These are phyloP conservation scores for Colletotrichum costaricense DNA, from an alignment of 2,329 filamentous ascomycete species.

Conservation along the genomic window DNA sequence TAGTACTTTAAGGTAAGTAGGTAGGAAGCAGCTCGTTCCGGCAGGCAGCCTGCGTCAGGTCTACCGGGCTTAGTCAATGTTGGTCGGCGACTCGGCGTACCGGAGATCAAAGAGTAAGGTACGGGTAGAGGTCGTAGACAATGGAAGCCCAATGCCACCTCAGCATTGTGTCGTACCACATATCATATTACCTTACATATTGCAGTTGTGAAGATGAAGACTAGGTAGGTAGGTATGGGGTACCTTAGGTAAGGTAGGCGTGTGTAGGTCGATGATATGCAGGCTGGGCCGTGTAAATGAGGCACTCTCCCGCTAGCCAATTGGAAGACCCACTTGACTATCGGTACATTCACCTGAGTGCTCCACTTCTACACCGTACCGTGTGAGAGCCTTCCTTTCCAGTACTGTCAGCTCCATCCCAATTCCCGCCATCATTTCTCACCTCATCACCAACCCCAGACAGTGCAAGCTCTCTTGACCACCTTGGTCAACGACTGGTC, in stretches of 20 bases:
- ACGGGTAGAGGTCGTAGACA: neutral
- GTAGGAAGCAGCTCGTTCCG: neutral
- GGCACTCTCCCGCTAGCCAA: conserved; percentile 6
- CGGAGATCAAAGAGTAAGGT: too few relatives aligned
- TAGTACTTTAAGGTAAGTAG: too few relatives aligned
- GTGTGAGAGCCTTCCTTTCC: neutral
- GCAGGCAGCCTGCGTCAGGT: neutral
- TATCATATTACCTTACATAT: neutral
- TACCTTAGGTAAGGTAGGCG: too few relatives aligned
- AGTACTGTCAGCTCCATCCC: neutral
- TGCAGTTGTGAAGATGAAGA: neutral
- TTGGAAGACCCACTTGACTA: neutral
- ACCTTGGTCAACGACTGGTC: neutral
- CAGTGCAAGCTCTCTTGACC: conserved; percentile 5
- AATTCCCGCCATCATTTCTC: neutral
- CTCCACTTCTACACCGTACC: conserved; percentile 31
- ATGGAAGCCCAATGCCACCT: too few relatives aligned
- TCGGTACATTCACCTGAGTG: neutral
- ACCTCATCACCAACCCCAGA: neutral
- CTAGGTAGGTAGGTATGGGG: too few relatives aligned
- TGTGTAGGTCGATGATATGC: neutral
- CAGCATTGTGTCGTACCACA: conserved; percentile 1
- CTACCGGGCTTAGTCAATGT: neutral
- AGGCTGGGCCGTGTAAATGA: neutral
- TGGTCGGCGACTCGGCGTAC: neutral